Percentiles rank a stretch among this genome's conserved stretches.
Conservation (phyloP, 768 basidiomycete genomes). For the Porphyrellus cyaneotinctus region DNA sequence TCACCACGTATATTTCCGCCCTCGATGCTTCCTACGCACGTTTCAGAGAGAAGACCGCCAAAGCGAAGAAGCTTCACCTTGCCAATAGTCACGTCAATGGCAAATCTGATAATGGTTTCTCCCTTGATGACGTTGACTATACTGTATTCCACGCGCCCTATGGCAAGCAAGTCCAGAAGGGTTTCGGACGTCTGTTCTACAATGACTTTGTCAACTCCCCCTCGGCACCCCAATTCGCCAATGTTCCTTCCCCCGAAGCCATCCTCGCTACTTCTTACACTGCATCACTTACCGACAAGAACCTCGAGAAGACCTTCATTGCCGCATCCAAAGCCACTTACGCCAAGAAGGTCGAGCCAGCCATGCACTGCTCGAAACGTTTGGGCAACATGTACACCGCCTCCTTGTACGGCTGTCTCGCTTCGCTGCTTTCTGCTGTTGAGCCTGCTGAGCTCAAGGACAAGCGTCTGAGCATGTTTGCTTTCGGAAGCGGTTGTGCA, state of each 20-base stretch:
- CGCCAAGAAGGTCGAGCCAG: slow-evolving; percentile 69
- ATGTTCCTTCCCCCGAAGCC: slow-evolving; percentile 65
- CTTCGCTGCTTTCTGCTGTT: slow-evolving; percentile 74
- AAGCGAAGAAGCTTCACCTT: slow-evolving; percentile 47
- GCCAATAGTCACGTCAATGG: slow-evolving; percentile 35
- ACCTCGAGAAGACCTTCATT: slow-evolving; percentile 92
- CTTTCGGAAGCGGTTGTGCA: slow-evolving; percentile 96
- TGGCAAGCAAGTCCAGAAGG: slow-evolving; percentile 98
- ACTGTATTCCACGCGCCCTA: slow-evolving; percentile 96
- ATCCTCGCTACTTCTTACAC: slow-evolving; percentile 63
- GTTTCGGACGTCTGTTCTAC: slow-evolving; percentile 85
- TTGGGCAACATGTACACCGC: slow-evolving; percentile 99
- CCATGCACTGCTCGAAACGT: slow-evolving; percentile 82
- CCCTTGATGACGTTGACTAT: slow-evolving; percentile 84
- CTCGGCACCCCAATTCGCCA: slow-evolving; percentile 59
- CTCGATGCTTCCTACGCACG: slow-evolving; percentile 85
- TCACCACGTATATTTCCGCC: slow-evolving; percentile 91
- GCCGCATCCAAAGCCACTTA: slow-evolving; percentile 72
- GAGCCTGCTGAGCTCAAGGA: slow-evolving; percentile 65
- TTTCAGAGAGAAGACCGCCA: slow-evolving; percentile 78
- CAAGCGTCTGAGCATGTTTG: slow-evolving; percentile 91
- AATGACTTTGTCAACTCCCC: slow-evolving; percentile 90
- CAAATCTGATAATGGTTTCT: slow-evolving; percentile 44
- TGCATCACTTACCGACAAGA: slow-evolving; percentile 88
- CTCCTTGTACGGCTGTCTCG: slow-evolving; percentile 90